These are phyloP conservation scores for Kodamaea laetipori DNA, from an alignment of 805 yeast genomes.

Conservation along the genomic window DNA sequence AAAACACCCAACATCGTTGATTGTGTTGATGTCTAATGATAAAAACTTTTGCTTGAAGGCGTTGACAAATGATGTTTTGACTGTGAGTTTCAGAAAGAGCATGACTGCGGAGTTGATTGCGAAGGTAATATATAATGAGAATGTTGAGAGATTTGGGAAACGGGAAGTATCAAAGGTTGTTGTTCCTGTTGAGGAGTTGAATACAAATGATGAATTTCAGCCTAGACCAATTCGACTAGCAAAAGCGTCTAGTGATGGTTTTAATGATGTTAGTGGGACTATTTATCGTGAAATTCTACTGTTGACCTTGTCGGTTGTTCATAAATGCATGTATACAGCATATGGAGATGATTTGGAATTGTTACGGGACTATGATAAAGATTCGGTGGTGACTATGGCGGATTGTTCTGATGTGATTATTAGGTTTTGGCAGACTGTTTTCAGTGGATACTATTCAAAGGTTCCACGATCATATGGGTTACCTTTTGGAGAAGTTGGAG, in stretches of 20 bases:
- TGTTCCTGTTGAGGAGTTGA: not conserved
- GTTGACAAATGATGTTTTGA: conserved; percentile 60
- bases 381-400: conserved; percentile 33
- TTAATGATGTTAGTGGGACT: not conserved
- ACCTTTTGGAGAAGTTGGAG: conserved; percentile 8
- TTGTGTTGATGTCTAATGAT: conserved; percentile 77
- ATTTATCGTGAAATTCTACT: conserved; percentile 1
- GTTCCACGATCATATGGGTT: conserved; percentile 8
- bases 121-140: conserved; percentile 41
- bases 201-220: not conserved
- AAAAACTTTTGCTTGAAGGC: conserved; percentile 82
- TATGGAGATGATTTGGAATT: conserved; percentile 60
- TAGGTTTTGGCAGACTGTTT: conserved; percentile 58
- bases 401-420: conserved; percentile 47
- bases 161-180: conserved; percentile 2
- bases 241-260: too few species aligned
- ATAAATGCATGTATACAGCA: conserved; percentile 50
- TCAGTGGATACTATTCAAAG: conserved; percentile 48
- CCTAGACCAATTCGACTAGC: too few species aligned
- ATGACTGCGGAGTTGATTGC: conserved; percentile 51
- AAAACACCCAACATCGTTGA: conserved; percentile 35
- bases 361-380: conserved; percentile 47
- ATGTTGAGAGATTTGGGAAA: conserved; percentile 24
- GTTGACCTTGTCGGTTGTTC: conserved; percentile 50
- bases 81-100: conserved; percentile 54